Evolutionary conservation across 495 filamentous ascomycete species (phyloP).

Genomic region (Aspergillus coremiiformis): DNA sequence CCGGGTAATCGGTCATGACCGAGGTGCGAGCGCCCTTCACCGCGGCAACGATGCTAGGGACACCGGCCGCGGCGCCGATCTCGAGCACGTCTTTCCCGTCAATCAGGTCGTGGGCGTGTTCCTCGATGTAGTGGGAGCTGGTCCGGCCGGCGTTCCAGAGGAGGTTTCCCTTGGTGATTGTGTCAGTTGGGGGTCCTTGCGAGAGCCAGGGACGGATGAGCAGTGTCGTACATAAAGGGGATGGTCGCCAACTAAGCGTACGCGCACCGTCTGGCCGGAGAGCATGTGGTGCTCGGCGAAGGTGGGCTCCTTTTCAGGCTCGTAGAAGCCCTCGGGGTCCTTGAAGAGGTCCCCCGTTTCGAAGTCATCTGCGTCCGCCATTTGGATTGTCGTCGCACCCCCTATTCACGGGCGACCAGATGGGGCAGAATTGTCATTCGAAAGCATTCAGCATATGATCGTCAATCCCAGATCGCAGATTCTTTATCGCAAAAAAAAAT

Average conservation of each 20-base stretch:
- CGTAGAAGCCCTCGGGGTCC: slow-evolving; percentile 73
- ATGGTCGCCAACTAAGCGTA: slow-evolving; percentile 83
- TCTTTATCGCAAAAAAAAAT: slow-evolving; percentile 9
- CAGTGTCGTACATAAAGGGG: slow-evolving; percentile 64
- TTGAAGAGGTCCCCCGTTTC: slow-evolving; percentile 56
- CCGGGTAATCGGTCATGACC: slow-evolving; percentile 85
- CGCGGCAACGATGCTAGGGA: slow-evolving; percentile 72
- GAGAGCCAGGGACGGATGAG: slow-evolving; percentile 2
- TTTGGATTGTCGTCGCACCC: neutral
- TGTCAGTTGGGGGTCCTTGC: neutral
- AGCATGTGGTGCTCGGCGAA: slow-evolving; percentile 60
- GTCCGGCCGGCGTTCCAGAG: slow-evolving; percentile 84
- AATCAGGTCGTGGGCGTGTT: slow-evolving; percentile 48
- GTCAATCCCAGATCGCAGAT: slow-evolving; percentile 1
- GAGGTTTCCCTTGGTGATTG: slow-evolving; percentile 60
- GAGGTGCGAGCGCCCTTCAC: slow-evolving; percentile 60
- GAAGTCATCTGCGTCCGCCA: slow-evolving; percentile 28
- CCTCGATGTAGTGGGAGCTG: slow-evolving; percentile 69
- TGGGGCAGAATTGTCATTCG: neutral
- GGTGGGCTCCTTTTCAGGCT: slow-evolving; percentile 60
- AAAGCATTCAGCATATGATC: neutral
- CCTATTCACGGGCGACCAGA: neutral
- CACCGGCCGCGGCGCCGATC: slow-evolving; percentile 81
- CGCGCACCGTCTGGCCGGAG: slow-evolving; percentile 55
- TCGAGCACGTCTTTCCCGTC: slow-evolving; percentile 64